Conservation (phyloP, 306 rosid species). For the Corylus heterophylla region DNA sequence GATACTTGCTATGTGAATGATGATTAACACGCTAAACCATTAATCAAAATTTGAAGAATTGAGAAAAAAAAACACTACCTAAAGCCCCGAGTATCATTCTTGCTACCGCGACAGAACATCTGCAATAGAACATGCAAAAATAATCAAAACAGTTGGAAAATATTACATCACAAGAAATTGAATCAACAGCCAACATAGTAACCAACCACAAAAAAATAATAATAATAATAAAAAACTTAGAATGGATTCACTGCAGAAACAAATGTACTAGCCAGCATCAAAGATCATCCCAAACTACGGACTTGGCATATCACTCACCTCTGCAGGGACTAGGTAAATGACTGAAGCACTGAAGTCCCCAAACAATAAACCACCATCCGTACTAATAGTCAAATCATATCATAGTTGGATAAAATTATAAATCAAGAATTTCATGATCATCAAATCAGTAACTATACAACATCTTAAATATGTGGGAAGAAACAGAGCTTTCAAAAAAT, state of each 20-base stretch:
- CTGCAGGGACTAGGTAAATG: background rate
- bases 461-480: background rate
- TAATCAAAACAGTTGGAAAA: conserved; percentile 29
- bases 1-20: background rate
- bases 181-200: conserved; percentile 6
- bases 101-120: conserved; percentile 98
- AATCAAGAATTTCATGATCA: background rate
- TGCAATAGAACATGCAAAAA: conserved; percentile 40
- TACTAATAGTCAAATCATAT: background rate
- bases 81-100: conserved; percentile 83
- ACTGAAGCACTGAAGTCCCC: background rate
- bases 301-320: background rate
- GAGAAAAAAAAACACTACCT: conserved; percentile 50
- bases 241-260: background rate
- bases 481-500: background rate
- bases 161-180: background rate
- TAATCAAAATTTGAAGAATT: background rate
- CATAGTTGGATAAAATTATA: background rate
- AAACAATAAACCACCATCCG: background rate
- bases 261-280: background rate
- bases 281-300: background rate
- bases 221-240: background rate
- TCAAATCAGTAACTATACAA: background rate
- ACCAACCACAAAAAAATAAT: conserved; percentile 4
- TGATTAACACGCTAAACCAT: conserved; percentile 12